phyloP scores from a whole-genome alignment of 1,284 basidiomycete species.

The Ustilago loliicola region DNA sequence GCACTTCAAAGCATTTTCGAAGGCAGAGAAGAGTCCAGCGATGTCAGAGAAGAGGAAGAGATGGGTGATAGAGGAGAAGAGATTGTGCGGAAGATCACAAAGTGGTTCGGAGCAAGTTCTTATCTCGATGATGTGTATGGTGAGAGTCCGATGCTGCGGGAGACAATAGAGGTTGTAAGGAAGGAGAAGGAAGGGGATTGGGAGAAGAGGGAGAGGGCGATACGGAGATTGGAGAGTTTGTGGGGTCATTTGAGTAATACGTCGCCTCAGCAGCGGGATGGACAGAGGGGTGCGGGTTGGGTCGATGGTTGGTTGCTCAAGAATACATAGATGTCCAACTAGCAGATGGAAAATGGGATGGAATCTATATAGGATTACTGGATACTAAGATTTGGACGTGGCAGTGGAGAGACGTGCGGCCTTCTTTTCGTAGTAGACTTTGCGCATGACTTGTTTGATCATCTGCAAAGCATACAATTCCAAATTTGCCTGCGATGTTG shows the following conservation, averaged over 20 bases:
- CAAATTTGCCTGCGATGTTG: slow-evolving; percentile 54
- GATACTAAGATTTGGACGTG: neutral
- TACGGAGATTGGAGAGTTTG: slow-evolving; percentile 39
- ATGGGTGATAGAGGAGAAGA: slow-evolving; percentile 8
- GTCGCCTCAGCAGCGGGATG: slow-evolving; percentile 4
- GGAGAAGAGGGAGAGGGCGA: slow-evolving; percentile 33
- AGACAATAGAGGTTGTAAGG: slow-evolving; percentile 33
- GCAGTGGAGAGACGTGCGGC: slow-evolving; percentile 18
- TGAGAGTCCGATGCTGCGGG: slow-evolving; percentile 9
- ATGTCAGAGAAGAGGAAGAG: slow-evolving; percentile 5
- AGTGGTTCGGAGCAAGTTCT: slow-evolving; percentile 22
- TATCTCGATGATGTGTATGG: slow-evolving; percentile 49
- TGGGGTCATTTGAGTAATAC: slow-evolving; percentile 40
- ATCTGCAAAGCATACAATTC: slow-evolving; percentile 49
- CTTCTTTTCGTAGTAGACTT: slow-evolving; percentile 52
- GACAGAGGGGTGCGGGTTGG: slow-evolving; percentile 15
- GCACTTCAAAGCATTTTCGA: slow-evolving; percentile 26
- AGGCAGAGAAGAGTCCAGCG: slow-evolving; percentile 9
- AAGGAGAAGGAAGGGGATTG: neutral
- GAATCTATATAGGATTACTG: neutral
- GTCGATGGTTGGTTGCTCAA: slow-evolving; percentile 40
- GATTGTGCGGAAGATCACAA: slow-evolving; percentile 32
- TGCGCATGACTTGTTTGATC: slow-evolving; percentile 39
- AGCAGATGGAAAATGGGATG: neutral
- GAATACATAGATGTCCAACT: slow-evolving; percentile 12